Base-by-base conservation (phyloP, 2,329 filamentous ascomycete genomes). In the Alternaria brassicicola region DNA sequence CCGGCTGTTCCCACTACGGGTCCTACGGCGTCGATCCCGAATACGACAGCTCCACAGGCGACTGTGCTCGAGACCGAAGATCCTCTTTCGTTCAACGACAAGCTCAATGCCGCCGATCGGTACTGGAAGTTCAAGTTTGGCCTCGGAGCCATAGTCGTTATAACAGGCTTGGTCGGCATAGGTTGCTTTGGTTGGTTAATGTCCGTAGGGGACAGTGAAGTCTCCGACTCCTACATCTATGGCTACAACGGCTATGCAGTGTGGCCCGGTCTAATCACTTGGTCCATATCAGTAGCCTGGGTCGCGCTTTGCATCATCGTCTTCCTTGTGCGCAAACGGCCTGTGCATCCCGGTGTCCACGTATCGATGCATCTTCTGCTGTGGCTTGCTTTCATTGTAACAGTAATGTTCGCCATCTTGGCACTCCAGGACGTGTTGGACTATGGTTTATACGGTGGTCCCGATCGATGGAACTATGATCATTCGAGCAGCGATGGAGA, bases 291-390 rank as follows among this genome's bases (percentile, higher is more conserved):
- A 10, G 52, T 75, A 33, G n/a, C 75, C 42, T 78, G 71, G 72
- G 68, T 70, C 53, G 9, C 52, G 25, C 48, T 69, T 3, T 73
- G 68, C 61, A 59, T 76, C 21, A 21, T 68, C 26, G 51, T 71
- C 15, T 65, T 76, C 41, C 41, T 75, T 23, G 19, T 68, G 10
- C 67, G 68, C 48, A 67, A 70, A 41, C 61, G 59, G 1, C 68
- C 73, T 9, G 62, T 77, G 1, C 75, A 78, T 54, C 75, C 76
- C 4, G 75, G 76, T 17, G 51, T 63, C 6, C 70, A 68, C 30
- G 75, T 78, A n/a, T 62, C 71, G 10, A 57, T 76, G 45, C 74
- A 78, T 47, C 65, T 78, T 1, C 41, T 78, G 2, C 66, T 78
- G 2, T 78, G 75, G 75, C 64, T 78, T 3, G 65, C 67, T 12